Conservation (phyloP, 176 grass and related monocot genomes). For the Ensete ventricosum region DNA sequence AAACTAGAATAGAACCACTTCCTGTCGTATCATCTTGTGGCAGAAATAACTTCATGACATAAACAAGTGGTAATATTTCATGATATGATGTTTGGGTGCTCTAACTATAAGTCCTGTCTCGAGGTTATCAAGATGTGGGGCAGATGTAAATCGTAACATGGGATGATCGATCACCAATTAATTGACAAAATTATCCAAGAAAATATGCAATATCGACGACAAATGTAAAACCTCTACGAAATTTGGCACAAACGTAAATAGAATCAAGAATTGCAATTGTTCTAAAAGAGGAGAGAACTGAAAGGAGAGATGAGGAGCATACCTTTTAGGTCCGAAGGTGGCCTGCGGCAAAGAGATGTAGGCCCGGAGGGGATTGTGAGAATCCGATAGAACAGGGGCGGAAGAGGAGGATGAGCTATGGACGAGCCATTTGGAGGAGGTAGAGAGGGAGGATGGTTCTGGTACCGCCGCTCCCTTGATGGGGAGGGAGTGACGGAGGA, state of each 20-base stretch:
- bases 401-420: slow-evolving; percentile 9
- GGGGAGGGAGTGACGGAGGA: slow-evolving; percentile 71
- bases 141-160: neutral
- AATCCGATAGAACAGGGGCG: slow-evolving; percentile 26
- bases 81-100: too few relatives aligned
- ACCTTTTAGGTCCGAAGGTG: slow-evolving; percentile 90
- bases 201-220: neutral
- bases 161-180: neutral
- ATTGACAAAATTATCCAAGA: neutral
- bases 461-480: slow-evolving; percentile 28
- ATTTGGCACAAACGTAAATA: too few relatives aligned
- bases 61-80: neutral
- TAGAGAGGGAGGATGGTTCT: slow-evolving; percentile 28
- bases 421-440: slow-evolving; percentile 50
- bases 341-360: slow-evolving; percentile 71
- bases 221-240: too few relatives aligned
- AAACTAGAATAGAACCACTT: neutral
- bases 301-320: neutral
- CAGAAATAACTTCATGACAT: neutral
- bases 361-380: slow-evolving; percentile 61
- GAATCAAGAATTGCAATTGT: too few relatives aligned
- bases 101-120: neutral
- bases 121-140: neutral
- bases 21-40: neutral
- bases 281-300: neutral